These are phyloP conservation scores for Gossypium herbaceum DNA, from an alignment of 345 rosid species.

Conservation along the genomic window DNA sequence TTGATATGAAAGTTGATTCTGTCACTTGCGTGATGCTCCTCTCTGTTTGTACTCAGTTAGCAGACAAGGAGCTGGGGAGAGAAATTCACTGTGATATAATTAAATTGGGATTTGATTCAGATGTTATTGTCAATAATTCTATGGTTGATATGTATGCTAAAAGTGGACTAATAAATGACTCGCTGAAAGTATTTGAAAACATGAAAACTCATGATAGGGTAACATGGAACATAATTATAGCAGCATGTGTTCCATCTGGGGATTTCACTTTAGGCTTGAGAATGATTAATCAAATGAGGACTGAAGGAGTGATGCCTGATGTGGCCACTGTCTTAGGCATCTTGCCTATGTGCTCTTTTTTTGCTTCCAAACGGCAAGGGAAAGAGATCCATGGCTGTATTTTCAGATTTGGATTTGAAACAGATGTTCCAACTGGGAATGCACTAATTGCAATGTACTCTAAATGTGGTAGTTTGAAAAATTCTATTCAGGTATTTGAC, in stretches of 20 bases:
- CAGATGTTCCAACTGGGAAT: conserved; percentile 42
- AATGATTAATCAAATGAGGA: conserved; percentile 42
- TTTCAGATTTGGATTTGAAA: conserved; percentile 48
- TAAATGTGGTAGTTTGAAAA: conserved; percentile 51
- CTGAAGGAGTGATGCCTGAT: conserved; percentile 39
- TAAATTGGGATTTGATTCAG: conserved; percentile 40
- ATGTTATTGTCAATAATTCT: conserved; percentile 47
- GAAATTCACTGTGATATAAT: conserved; percentile 42
- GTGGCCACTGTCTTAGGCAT: conserved; percentile 41
- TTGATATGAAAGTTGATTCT: conserved; percentile 41
- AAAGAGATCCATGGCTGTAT: conserved; percentile 58
- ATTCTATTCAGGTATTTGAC: conserved; percentile 39
- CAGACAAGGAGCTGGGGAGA: conserved; percentile 37
- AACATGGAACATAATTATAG: conserved; percentile 59
- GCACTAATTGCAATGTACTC: conserved; percentile 72
- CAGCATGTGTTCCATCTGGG: conserved; percentile 48
- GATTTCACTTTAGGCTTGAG: conserved; percentile 44
- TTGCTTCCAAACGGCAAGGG: conserved; percentile 57
- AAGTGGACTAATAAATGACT: conserved; percentile 35
- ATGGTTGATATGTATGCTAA: conserved; percentile 63
- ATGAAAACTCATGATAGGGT: conserved; percentile 47
- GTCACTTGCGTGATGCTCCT: conserved; percentile 44
- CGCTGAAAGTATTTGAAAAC: conserved; percentile 39
- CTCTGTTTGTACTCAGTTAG: conserved; percentile 35
- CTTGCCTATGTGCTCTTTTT: conserved; percentile 53